These are phyloP conservation scores for Apiospora phragmitis DNA, from an alignment of 2,329 filamentous ascomycete species.

Conservation along the genomic window DNA sequence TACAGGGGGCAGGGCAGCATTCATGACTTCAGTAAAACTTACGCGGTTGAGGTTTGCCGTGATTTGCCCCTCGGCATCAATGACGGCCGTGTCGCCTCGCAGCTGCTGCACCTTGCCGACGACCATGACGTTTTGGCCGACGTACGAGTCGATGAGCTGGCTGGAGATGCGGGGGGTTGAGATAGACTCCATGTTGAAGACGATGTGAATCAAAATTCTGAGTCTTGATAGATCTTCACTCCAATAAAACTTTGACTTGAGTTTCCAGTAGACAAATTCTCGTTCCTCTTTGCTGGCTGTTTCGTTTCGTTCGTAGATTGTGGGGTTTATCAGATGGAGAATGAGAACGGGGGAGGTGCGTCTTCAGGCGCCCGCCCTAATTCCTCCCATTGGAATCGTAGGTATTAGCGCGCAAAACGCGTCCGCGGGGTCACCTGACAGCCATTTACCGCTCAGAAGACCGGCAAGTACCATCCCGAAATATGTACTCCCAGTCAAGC, in stretches of 20 bases:
- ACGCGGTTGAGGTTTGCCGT: slow-evolving; percentile 74
- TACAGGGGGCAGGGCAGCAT: not conserved
- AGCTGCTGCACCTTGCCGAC: slow-evolving; percentile 83
- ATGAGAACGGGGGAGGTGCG: not conserved
- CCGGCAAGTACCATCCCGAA: not conserved
- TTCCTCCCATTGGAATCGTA: not conserved
- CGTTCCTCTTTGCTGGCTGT: no score
- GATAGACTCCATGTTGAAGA: slow-evolving; percentile 63
- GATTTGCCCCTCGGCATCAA: slow-evolving; percentile 79
- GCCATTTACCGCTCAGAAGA: not conserved
- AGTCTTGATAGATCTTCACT: not conserved
- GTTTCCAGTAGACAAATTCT: no score
- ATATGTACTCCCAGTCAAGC: not conserved
- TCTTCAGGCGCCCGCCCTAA: not conserved
- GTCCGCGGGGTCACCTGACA: slow-evolving; percentile 2
- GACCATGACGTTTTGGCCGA: slow-evolving; percentile 75
- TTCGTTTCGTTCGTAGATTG: not conserved
- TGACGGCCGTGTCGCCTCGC: slow-evolving; percentile 74
- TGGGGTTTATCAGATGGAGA: not conserved
- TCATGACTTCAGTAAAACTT: slow-evolving; percentile 27
- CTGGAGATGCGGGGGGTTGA: slow-evolving; percentile 81
- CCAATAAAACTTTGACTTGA: not conserved
- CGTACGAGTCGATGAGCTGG: slow-evolving; percentile 75
- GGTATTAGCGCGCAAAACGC: not conserved
- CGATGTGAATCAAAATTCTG: not conserved